A percentile compares a stretch with the other conserved stretches of the same genome.
Evolutionary conservation across 1,284 basidiomycete genomes (phyloP).

Genomic region (Cutaneotrichosporon cyanovorans): DNA sequence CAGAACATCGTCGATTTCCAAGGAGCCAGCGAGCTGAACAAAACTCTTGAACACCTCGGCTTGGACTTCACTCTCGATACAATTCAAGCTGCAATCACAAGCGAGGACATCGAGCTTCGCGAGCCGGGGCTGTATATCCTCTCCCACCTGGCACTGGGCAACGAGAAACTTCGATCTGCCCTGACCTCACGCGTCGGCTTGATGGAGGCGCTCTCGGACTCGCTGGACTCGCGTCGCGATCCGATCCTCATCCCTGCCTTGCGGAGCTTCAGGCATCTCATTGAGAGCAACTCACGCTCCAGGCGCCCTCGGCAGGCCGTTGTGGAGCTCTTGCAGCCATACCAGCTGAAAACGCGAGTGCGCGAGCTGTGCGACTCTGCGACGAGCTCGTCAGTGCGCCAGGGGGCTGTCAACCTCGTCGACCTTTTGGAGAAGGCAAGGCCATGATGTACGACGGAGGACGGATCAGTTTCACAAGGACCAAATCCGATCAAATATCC

Average conservation of each 20-base stretch:
- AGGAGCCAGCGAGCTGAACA: constrained; percentile 25
- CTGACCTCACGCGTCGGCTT: constrained; percentile 29
- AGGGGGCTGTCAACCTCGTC: constrained; percentile 22
- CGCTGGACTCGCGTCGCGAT: constrained; percentile 18
- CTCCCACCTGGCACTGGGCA: constrained; percentile 39
- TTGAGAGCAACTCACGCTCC: constrained; percentile 33
- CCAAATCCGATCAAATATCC: no score
- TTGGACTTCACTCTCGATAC: constrained; percentile 12
- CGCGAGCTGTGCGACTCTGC: constrained; percentile 24
- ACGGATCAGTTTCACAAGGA: no score
- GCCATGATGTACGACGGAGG: no score
- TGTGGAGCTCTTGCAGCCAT: constrained; percentile 37
- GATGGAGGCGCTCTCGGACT: constrained; percentile 28
- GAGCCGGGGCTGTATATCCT: constrained; percentile 33
- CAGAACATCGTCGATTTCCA: constrained; percentile 43
- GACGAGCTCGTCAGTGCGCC: constrained; percentile 23
- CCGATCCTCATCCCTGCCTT: constrained; percentile 35
- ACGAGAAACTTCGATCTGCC: constrained; percentile 27
- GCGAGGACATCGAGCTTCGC: constrained; percentile 6
- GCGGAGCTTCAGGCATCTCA: constrained; percentile 33
- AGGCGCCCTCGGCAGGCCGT: constrained; percentile 30
- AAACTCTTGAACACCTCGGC: constrained; percentile 31
- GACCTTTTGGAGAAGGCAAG: constrained; percentile 27
- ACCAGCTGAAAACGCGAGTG: constrained; percentile 30
- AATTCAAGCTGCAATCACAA: background rate